These are phyloP conservation scores for Monosporascus sp. DNA, from an alignment of 2,329 filamentous ascomycete genomes.

Conservation along the genomic window DNA sequence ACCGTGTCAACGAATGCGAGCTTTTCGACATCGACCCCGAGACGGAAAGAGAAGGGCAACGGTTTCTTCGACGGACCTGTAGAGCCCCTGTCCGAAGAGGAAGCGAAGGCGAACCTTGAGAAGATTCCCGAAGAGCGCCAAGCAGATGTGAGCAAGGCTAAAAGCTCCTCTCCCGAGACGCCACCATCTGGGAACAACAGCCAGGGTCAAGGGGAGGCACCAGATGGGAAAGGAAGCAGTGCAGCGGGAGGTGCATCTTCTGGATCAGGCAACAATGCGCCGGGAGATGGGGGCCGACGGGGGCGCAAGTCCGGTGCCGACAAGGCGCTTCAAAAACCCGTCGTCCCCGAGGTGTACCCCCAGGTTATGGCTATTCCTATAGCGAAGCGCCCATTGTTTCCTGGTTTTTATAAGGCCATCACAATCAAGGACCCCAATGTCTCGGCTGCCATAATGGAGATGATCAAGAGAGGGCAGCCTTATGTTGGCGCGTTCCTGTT, in stretches of 20 bases:
- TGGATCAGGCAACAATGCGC: constrained; percentile 50
- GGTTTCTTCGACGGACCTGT: constrained; percentile 47
- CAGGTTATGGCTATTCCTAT: constrained; percentile 98
- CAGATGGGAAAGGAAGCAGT: constrained; percentile 54
- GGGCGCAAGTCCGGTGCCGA: constrained; percentile 65
- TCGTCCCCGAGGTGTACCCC: constrained; percentile 90
- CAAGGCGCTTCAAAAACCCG: constrained; percentile 76
- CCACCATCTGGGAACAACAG: constrained; percentile 40
- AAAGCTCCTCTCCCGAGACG: constrained; percentile 34
- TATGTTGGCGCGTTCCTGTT: constrained; percentile 96
- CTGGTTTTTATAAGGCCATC: constrained; percentile 97
- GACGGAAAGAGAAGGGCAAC: constrained; percentile 36
- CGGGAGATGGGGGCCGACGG: constrained; percentile 62
- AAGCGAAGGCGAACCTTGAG: constrained; percentile 46
- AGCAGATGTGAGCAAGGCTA: constrained; percentile 43
- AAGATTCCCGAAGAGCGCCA: constrained; percentile 40
- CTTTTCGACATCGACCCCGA: constrained; percentile 33
- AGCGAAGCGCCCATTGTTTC: constrained; percentile 86
- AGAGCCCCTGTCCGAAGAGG: constrained; percentile 48
- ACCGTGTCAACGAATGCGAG: constrained; percentile 13
- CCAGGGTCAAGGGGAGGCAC: constrained; percentile 32
- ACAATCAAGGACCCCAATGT: constrained; percentile 93
- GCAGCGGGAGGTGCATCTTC: constrained; percentile 50
- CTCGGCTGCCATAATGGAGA: constrained; percentile 86
- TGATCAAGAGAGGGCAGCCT: constrained; percentile 93